Base-by-base conservation (phyloP, 345 rosid genomes). In the Boechera retrofracta region DNA sequence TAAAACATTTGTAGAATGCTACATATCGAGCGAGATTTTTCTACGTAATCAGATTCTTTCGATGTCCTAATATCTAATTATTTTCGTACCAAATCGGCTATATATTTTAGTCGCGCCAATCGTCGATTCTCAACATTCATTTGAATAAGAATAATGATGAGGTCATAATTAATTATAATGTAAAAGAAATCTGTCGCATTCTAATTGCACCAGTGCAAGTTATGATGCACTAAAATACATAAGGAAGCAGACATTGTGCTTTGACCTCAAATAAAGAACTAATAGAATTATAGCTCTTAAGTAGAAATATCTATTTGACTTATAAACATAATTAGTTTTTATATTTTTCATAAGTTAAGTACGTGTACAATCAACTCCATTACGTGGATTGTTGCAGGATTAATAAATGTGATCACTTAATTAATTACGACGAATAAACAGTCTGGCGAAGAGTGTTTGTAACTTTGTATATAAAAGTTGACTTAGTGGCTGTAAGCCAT, bases 311-410 rank as follows among this genome's bases (percentile, higher is more conserved):
- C 52, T 63, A 16, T 70, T 77, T 77, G 80, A 77, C 80, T 64
- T 55, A 51, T 55, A 35, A 45, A 69, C 60, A 54, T 54, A 49
- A 32, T 48, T 60, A 54, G 24, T 55, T 54, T 73, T 29, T 42
- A 69, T 42, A 55, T 55, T 1, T 45, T 18, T 58, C 57, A 8
- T 3, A 71, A 71, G 52, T 64, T 63, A 63, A 35, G 60, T 77
- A 71, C 71, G 76, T 77, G 79, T 77, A 63, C 75, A 39, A 71
- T 64, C 36, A 47, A 36, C 45, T 63, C 10, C 66, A 6, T 36
- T 71, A 71, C 80, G 76, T 77, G 76, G 76, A 56, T 12, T 64
- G 60, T 77, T 64, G 45, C 45, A 64, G 41, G 36, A 64, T 64
- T 71, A 71, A 45, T 56, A 16, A 63, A 77, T 56, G 36, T 64